Evolutionary conservation across 305 asterid genomes (phyloP), one percentile per base, ranked within the genome.

Genomic region (Solanum hybrid): DNA sequence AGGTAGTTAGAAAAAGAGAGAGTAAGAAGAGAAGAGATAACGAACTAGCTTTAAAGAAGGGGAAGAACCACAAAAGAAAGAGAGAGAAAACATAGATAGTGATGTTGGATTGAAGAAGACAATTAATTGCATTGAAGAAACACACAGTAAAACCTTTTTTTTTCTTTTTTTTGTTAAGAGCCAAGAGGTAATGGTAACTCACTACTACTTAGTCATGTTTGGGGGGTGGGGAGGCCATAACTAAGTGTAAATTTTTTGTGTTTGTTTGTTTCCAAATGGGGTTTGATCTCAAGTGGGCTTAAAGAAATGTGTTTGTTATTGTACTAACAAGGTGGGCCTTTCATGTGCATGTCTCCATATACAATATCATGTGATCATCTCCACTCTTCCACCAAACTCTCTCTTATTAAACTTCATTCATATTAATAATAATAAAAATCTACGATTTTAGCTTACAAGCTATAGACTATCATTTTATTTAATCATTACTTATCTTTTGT

Each of bases 91-190:
- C 75, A 82, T n/a, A 88, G 95, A 93, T 81, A 92, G 91, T 85
- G 95, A 93, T 92, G 94, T 92, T 91, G 96, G 96, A 94, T 86
- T 91, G 93, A 94, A 84, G 94, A 93, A 92, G 96, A 94, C 96
- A 94, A 89, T 20, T 89, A 39, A 39, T 39, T 39, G 94, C 93
- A 89, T 90, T 88, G 92, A 89, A 78, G 90, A 84, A 84, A 51
- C 24, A 45, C 12, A 31, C 88, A 51, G 88, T 84, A 29, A 84
- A 41, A 31, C 20, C 6, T 20, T 29, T 5, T 17, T 7, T 57
- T 57, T 10, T 15, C 2, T 51, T 57, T 32, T 34, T 34, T 57
- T 57, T n/a, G 22, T 41, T 41, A 82, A 41, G 57, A 41, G 17
- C 57, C 57, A 41, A 41, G 5, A 27, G 15, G 87, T 34, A 79